Base-by-base conservation (phyloP, 2,329 filamentous ascomycete genomes). In the Dactylellina parvicollis region DNA sequence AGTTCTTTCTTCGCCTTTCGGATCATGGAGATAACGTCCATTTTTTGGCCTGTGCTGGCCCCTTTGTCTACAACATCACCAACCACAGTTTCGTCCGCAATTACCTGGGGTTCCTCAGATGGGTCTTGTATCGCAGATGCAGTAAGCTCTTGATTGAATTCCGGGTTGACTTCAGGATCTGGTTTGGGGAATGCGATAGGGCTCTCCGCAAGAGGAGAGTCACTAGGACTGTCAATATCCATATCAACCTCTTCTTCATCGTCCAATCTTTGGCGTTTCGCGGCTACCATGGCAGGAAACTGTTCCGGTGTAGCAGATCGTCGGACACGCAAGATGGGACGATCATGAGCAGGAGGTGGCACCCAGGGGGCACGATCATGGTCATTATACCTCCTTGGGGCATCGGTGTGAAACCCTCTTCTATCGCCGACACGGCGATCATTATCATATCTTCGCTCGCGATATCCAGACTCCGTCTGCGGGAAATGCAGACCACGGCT, bases 11-110 rank as follows among this genome's bases (percentile, higher is more conserved):
- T 78, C 36, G 76, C 77, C 38, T 76, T 59, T 46, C 77, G 75
- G 44, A 78, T 77, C 76, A 78, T 77, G 26, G 74, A 74, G 44
- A 78, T 77, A 36, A 78, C 76, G 47, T 78, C 77, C 28, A 75
- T 20, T 18, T 76, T 76, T 49, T 74, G 74, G 49, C 75, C 76
- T 32, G 75, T 64, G 2, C 44, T 34, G 26, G 75, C 65, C 14
- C 59, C 47, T 28, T 50, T 47, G 12, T 61, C 64, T 46, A 49
- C 42, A 10, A 32, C 28, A 40, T 44, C 22, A 30, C 56, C 46
- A 42, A 18, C 10, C 55, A 28, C n/a, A 40, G 46, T n/a, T 28
- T 26, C 42, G 38, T 10, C 32, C 22, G 50, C 12, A 26, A 32
- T 4, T 20, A 26, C 26, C 5, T 9, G n/a, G 3, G 24, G 24